Evolutionary conservation across 495 filamentous ascomycete genomes (phyloP).

Genomic region (Umbilicaria muhlenbergii): DNA sequence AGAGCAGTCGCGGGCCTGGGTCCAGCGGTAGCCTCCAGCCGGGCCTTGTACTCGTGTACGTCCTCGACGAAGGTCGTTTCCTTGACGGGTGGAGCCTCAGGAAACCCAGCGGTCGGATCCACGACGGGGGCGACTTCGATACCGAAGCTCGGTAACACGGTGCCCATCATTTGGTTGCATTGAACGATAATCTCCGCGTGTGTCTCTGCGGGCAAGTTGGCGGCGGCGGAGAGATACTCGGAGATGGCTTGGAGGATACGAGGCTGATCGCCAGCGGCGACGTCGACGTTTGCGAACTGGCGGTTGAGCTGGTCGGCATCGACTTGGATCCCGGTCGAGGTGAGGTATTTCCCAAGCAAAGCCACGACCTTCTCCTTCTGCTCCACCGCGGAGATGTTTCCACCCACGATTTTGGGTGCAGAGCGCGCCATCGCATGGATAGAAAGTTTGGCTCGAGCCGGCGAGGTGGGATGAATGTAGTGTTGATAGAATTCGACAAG

Average conservation of each 20-base stretch:
- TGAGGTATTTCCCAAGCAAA: constrained; percentile 33
- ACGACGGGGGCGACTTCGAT: constrained; percentile 22
- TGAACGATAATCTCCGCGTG: constrained; percentile 28
- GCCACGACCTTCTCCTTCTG: constrained; percentile 39
- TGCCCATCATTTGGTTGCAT: constrained; percentile 25
- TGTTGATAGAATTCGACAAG: constrained; percentile 64
- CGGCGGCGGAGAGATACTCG: constrained; percentile 33
- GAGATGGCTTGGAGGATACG: constrained; percentile 28
- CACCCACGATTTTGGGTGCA: constrained; percentile 23
- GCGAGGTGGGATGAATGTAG: constrained; percentile 61
- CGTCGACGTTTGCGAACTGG: constrained; percentile 31
- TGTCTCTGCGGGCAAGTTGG: constrained; percentile 26
- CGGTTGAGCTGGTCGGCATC: constrained; percentile 27
- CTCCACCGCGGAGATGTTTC: constrained; percentile 24
- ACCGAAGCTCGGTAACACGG: constrained; percentile 17
- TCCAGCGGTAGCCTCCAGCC: constrained; percentile 49
- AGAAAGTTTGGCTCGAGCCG: constrained; percentile 59
- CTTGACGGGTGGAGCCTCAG: constrained; percentile 12
- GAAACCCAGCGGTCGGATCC: constrained; percentile 6
- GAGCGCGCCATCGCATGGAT: constrained; percentile 70
- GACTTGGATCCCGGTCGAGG: constrained; percentile 28
- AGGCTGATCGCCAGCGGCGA: constrained; percentile 24
- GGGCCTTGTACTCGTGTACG: constrained; percentile 62
- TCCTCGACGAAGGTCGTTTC: constrained; percentile 45
- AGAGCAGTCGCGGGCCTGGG: constrained; percentile 58